Percentiles rank a stretch among this genome's conserved stretches.
Evolutionary conservation across 1,284 basidiomycete genomes (phyloP).

Genomic region (Cryptococcus hybrid): DNA sequence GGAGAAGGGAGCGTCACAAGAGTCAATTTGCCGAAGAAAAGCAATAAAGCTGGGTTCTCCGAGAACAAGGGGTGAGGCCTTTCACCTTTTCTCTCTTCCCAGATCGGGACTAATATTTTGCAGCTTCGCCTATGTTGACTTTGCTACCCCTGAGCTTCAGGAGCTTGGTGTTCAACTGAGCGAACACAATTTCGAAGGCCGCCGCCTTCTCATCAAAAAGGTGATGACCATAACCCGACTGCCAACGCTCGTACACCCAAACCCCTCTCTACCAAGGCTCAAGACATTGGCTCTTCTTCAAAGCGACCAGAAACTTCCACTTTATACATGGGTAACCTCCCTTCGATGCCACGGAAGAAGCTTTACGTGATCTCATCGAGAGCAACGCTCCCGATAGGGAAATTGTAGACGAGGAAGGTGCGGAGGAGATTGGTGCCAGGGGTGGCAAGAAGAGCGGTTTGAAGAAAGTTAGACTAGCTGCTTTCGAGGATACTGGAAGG

Average conservation of each 20-base stretch:
- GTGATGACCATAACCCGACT: conserved; percentile 59
- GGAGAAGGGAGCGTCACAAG: conserved; percentile 49
- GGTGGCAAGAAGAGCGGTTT: conserved; percentile 62
- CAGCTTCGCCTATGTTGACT: conserved; percentile 96
- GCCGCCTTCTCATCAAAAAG: conserved; percentile 90
- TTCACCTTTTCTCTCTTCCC: neutral
- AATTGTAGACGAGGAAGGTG: conserved; percentile 37
- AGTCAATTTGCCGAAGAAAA: conserved; percentile 55
- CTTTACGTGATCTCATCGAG: conserved; percentile 58
- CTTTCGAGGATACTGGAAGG: conserved; percentile 89
- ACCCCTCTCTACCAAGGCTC: conserved; percentile 51
- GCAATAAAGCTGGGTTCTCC: conserved; percentile 45
- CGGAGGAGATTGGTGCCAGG: conserved; percentile 24
- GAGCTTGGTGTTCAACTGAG: conserved; percentile 71
- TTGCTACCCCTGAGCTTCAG: conserved; percentile 73
- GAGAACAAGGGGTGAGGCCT: conserved; percentile 54
- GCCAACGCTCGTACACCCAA: conserved; percentile 49
- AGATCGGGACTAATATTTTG: no score
- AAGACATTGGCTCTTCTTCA: conserved; percentile 44
- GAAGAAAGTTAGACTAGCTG: conserved; percentile 86
- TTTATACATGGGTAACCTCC: conserved; percentile 46
- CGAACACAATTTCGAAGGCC: conserved; percentile 78
- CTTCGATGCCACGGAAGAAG: conserved; percentile 77
- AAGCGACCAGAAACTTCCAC: conserved; percentile 38
- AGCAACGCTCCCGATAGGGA: conserved; percentile 30